Percentiles rank a stretch among this genome's conserved stretches.
Conservation (phyloP, 139 green algal species). For the Axilococcus clingmanii region DNA sequence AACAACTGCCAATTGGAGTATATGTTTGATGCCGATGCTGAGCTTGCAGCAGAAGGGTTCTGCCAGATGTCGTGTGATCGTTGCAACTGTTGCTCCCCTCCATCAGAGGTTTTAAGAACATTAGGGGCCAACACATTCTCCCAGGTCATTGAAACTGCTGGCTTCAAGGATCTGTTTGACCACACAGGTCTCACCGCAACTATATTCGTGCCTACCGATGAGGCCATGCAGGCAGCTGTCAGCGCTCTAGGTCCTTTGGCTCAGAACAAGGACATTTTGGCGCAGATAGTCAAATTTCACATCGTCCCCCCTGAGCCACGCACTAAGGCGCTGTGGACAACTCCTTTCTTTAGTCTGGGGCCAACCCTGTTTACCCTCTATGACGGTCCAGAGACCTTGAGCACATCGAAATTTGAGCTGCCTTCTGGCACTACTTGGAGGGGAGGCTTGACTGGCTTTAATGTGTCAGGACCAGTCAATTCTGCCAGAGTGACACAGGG, state of each 20-base stretch:
- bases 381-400: slow-evolving; percentile 8
- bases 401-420: neutral
- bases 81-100: slow-evolving; percentile 27
- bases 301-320: slow-evolving; percentile 30
- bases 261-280: slow-evolving; percentile 5
- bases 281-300: slow-evolving; percentile 34
- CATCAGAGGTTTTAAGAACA: slow-evolving; percentile 13
- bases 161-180: slow-evolving; percentile 20
- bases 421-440: slow-evolving; percentile 3
- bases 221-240: slow-evolving; percentile 21
- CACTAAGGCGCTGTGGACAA: slow-evolving; percentile 29
- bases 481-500: slow-evolving; percentile 19
- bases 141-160: slow-evolving; percentile 8
- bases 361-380: slow-evolving; percentile 22
- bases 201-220: slow-evolving; percentile 32
- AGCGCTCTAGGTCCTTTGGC: neutral
- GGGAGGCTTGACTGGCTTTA: slow-evolving; percentile 20
- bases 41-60: slow-evolving; percentile 26
- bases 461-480: slow-evolving; percentile 11
- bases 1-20: slow-evolving; percentile 13
- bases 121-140: slow-evolving; percentile 18
- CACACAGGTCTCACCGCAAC: slow-evolving; percentile 29
- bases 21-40: slow-evolving; percentile 23
- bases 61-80: slow-evolving; percentile 34
- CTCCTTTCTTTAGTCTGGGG: slow-evolving; percentile 26